Base-by-base conservation (phyloP, 1,284 basidiomycete species). In the Cutaneotrichosporon sp. region DNA sequence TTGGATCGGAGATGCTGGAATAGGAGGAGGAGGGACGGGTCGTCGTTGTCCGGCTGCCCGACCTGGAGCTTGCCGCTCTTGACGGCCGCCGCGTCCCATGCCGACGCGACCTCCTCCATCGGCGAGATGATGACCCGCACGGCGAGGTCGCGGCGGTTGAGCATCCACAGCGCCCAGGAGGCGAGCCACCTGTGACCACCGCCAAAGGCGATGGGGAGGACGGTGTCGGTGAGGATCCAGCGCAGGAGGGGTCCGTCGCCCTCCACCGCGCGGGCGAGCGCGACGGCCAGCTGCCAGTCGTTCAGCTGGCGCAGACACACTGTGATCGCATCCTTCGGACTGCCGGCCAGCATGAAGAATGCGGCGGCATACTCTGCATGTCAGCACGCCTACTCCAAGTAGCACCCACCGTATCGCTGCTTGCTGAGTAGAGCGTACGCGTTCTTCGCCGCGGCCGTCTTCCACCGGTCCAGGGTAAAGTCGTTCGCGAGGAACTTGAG, bases 81-180 rank as follows among this genome's bases (percentile, higher is more conserved):
- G 5, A 50, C 20, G 7, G 34, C 43, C 1, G 54, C 55, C 5
- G 54, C 45, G 12, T 46, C 49, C 59, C 62, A 71, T 1, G 62
- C 61, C 2, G 31, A 17, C 0, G 62, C 67, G 11, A 73, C 62
- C 27, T 68, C 66, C 32, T 54, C 57, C 60, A 73, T 66, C 7
- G 71, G 71, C 0, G 70, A 68, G 67, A 74, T 65, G n/a, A 74
- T 52, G 1, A 71, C 65, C 17, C 65, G 57, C 1, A 96, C 88
- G 2, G 91, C 85, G 12, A 96, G 70, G 72, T 97, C 92, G 44
- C 88, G 80, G 29, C 89, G 79, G 59, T 85, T 84, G 25, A 97
- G 77, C 58, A 90, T 78, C 90, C 92, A 96, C 71, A 97, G 92
- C 4, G 88, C 89, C 94, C 93, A 98, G 57, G 86, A 90, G n/a